phyloP scores from a whole-genome alignment of 495 filamentous ascomycete genomes.

The Podospora anserina region DNA sequence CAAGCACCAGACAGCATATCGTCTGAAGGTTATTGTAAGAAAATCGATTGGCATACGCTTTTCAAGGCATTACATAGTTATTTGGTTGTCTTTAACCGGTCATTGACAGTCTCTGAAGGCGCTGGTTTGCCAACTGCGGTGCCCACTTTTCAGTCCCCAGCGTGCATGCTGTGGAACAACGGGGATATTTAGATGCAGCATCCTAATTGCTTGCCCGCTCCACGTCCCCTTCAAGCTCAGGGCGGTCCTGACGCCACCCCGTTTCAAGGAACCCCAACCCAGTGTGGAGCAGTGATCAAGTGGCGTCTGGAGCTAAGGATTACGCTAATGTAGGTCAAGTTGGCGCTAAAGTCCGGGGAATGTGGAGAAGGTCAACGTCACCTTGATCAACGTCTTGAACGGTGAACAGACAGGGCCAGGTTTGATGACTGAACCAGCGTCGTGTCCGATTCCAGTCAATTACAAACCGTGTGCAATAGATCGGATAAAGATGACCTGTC shows the following conservation, averaged over 20 bases:
- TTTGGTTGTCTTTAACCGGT: too few relatives aligned
- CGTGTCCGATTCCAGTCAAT: neutral
- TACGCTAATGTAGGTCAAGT: slow-evolving; percentile 3
- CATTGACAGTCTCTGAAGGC: too few relatives aligned
- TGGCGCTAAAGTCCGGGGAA: neutral
- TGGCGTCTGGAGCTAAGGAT: neutral
- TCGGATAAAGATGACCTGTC: slow-evolving; percentile 11
- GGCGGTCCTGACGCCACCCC: neutral
- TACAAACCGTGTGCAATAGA: neutral
- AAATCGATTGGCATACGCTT: too few relatives aligned
- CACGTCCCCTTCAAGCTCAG: neutral
- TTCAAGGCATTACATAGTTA: too few relatives aligned
- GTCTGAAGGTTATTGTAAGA: too few relatives aligned
- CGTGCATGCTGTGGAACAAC: neutral
- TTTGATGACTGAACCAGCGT: neutral
- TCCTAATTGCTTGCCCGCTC: neutral
- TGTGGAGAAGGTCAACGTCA: neutral
- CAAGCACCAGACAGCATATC: too few relatives aligned
- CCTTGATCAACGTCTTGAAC: neutral
- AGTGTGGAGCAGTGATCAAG: neutral
- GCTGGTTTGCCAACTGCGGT: neutral
- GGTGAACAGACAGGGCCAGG: neutral
- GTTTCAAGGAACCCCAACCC: neutral
- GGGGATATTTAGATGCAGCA: neutral
- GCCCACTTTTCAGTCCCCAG: neutral